Base-by-base conservation (phyloP, 192 early-diverging fungal species). In the Phlyctochytrium arcticum region DNA sequence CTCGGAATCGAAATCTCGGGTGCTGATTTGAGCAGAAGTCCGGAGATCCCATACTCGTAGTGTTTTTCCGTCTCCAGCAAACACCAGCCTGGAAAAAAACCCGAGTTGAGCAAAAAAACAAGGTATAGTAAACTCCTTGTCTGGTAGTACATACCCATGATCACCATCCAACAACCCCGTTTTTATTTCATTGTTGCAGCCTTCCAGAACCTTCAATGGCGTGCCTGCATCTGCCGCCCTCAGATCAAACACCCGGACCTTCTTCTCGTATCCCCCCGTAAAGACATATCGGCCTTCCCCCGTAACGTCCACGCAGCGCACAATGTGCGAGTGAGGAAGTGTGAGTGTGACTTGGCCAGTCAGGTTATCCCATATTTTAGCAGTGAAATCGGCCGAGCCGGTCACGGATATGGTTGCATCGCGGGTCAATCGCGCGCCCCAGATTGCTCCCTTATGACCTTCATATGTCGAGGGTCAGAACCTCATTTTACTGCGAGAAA, bases 341-440 rank as follows among this genome's bases (percentile, higher is more conserved):
- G 90, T 85, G 62, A 83, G 72, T 5, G 89, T 67, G 24, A 85
- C 80, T 30, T 85, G 74, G 12, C 93, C 93, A 5, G 80, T 88
- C 44, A 85, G 79, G 50, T 92, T 93, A 69, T 93, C 83, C 93
- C 93, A 95, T 31, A 93, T 87, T 62, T 72, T 71, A 72, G 87
- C 90, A 36, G 90, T 89, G 74, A 93, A 95, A 75, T 95, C 93
- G 24, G 92, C 93, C 1, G 92, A 93, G n/a, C 88, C 93, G 6
- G 93, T 95, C 3, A 93, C 91, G 32, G 92, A 91, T 37, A 81
- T 79, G n/a, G 82, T 72, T 9, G 92, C 86, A 69, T 91, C 88
- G 26, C 80, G 76, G 17, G 81, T 87, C 51, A 95, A 80, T 62
- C 86, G 81, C 29, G 93, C 88, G 56, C 84, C 87, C 93, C 93